Base-by-base conservation (phyloP, 1,139 yeast genomes). In the Schwanniomyces etchellsii region DNA sequence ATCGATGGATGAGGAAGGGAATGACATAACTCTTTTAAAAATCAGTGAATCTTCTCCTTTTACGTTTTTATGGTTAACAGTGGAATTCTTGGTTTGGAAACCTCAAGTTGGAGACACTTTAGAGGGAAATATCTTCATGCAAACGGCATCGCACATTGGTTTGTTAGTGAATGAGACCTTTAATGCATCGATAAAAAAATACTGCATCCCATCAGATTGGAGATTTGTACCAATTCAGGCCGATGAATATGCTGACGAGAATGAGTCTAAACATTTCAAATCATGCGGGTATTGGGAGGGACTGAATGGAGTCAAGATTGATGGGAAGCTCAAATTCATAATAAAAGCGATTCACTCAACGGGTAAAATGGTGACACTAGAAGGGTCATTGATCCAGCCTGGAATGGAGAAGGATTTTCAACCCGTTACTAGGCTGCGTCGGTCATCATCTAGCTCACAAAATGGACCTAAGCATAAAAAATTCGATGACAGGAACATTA, bases 61-160 rank as follows among this genome's bases (percentile, higher is more conserved):
- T 53, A 74, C 91, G 24, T 91, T 82, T 52, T 52, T 83, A 38
- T 91, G 97, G 97, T 68, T 86, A 29, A 60, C 75, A 3, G 94
- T 82, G n/a, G 93, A 86, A 37, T 66, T 91, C 28, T 65, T 88
- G 35, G 73, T 88, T 32, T 91, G 98, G 97, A 76, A 74, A 47
- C 98, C 98, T 4, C 76, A 75, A 44, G 68, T 77, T 10, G 96
- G 95, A 4, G 97, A 91, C 48, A 61, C 67, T 2, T 58, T 89
- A 20, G 95, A 89, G 52, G 98, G 98, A 5, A 73, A 77, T 62
- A 73, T 84, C 35, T 86, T 86, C 60, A 77, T 91, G 74, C 96
- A 89, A 62, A 81, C 96, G 2, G 96, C 95, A 11, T 82, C 95
- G 5, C 98, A 91, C 52, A 81, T 93, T 48, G 97, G 97, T 38